Percentiles rank a stretch among this genome's conserved stretches.
Evolutionary conservation across 768 basidiomycete species (phyloP).

Genomic region (Porpolomopsis calyptriformis): DNA sequence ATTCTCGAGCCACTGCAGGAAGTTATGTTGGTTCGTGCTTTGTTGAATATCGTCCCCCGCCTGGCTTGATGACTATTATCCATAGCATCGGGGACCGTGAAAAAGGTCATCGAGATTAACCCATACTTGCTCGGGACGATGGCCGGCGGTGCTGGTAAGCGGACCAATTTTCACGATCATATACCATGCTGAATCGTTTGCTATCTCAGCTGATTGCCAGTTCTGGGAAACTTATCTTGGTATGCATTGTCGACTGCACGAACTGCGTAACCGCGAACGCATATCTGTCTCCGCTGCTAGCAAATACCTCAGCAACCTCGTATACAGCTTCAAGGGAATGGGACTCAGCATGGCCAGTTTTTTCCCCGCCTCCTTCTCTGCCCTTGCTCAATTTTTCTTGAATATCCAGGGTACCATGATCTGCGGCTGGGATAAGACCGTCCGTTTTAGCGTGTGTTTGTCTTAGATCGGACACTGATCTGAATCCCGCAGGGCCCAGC

Average conservation of each 20-base stretch:
- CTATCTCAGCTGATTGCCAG: constrained; percentile 70
- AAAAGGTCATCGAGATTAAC: constrained; percentile 99
- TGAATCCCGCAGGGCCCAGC: constrained; percentile 59
- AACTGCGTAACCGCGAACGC: constrained; percentile 90
- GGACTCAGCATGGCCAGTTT: constrained; percentile 91
- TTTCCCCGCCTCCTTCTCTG: constrained; percentile 1
- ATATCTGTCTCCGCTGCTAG: constrained; percentile 99
- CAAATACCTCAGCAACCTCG: constrained; percentile 94
- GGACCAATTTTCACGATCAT: neutral
- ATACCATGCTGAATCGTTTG: too few species aligned
- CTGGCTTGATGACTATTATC: constrained; percentile 4
- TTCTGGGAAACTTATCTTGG: constrained; percentile 99
- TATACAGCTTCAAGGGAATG: constrained; percentile 98
- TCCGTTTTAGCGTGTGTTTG: constrained; percentile 25
- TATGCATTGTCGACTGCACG: constrained; percentile 93
- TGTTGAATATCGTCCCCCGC: neutral
- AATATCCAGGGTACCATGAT: constrained; percentile 88
- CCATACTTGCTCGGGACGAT: constrained; percentile 98
- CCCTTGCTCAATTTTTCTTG: constrained; percentile 1
- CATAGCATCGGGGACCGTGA: constrained; percentile 89
- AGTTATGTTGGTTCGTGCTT: constrained; percentile 80
- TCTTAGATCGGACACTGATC: neutral
- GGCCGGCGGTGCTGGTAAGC: constrained; percentile 91
- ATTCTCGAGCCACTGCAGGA: constrained; percentile 94
- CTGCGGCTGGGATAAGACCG: constrained; percentile 99